Base-by-base conservation (phyloP, 2,329 filamentous ascomycete genomes). In the Pseudopithomyces maydicus region DNA sequence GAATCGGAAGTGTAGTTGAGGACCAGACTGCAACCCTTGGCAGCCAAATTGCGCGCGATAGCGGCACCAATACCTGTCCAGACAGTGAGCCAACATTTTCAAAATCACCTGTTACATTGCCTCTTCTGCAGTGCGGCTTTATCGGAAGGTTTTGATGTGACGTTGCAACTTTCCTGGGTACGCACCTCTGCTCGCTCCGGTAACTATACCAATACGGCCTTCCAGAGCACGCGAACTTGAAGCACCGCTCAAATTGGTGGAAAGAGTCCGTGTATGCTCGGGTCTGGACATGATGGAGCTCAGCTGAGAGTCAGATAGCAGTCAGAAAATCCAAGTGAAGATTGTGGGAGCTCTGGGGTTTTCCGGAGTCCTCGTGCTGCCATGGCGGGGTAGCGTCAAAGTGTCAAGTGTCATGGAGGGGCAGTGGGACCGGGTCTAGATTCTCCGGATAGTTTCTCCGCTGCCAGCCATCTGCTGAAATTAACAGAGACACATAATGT, bases 201-300 rank as follows among this genome's bases (percentile, higher is more conserved):
- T 95, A 45, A 95, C 82, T 63, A 96, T 88, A 52, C 85, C 91
- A 50, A 93, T 81, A 75, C 92, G 92, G 65, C 90, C 90, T 71
- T 91, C 86, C 5, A 82, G 72, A 12, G 78, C 66, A 54, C 79
- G 74, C 26, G 64, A 60, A 23, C 62, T 64, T 19, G 70, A 63
- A 47, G 67, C 63, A 20, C 65, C 63, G 26, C 60, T 62, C 22
- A 80, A 62, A 54, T 79, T 80, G 19, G 77, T 79, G 0, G 77
- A 78, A 6, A 67, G 70, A 14, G 70, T 77, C 32, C 77, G 70
- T 17, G 62, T 60, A 41, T 71, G 60, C 26, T 63, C 50, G 42
- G 77, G 77, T 55, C 75, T 71, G 29, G 76, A 78, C 77, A 79
- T 78, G 36, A 33, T 72, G 63, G n/a, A 23, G 39, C 7, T 52